Evolutionary conservation across 192 early-diverging fungal genomes (phyloP), one percentile per base, ranked within the genome.

Genomic region (Entomortierella parvispora): DNA sequence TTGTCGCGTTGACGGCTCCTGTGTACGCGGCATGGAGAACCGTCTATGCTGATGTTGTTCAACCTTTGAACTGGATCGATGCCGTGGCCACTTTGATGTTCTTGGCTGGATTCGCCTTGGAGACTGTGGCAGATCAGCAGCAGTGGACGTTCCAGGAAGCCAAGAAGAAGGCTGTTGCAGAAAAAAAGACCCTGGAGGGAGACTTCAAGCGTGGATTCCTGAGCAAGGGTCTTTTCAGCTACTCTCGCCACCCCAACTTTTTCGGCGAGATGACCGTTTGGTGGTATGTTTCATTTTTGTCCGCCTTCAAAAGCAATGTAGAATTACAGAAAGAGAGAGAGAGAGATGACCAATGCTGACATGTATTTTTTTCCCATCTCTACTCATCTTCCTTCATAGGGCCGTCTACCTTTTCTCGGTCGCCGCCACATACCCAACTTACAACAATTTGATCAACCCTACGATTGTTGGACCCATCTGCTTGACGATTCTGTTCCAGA

Each of bases 191-290:
- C 8, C 58, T 84, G 17, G 69, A 42, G 5, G 83, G 82, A 0
- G 86, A 91, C 46, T 75, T 79, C 15, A 67, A 79, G 26, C 63
- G 84, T 20, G 95, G 94, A 1, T 98, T 95, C 82, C 82, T 88
- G 43, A 88, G 86, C 34, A 54, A 82, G 5, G 96, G 95, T 9
- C 58, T 96, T 56, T 98, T 90, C 71, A 56, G 72, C 17, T 93
- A 82, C 66, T 87, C 83, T 29, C 84, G 96, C 20, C 96, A 98
- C 62, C 91, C 94, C 46, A 95, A 96, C 77, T 93, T 93, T 69
- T 91, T 93, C 55, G 90, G 88, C 68, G 96, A 96, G 63, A 86
- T 87, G 65, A 74, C 75, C 20, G 82, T 91, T 45, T 93, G 91
- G 92, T 82, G 81, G 52, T 68, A 64, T 26, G 60, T 79, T 22